Evolutionary conservation across 352 stramenopile species (phyloP).

Genomic region (Globisporangium canariense): DNA sequence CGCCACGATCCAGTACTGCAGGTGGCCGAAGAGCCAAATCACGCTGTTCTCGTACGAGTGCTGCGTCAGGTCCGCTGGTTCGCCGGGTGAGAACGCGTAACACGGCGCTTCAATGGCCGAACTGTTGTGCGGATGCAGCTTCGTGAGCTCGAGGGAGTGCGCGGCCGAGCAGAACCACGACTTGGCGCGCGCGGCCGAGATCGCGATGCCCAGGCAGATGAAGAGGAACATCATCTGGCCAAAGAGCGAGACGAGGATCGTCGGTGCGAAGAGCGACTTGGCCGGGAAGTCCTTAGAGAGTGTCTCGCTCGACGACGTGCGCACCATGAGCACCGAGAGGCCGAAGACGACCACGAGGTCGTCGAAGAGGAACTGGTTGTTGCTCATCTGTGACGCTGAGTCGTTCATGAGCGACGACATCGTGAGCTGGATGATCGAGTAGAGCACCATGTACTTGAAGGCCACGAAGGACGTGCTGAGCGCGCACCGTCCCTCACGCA

Average conservation of each 20-base stretch:
- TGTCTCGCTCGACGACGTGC: constrained; percentile 34
- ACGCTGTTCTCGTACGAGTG: constrained; percentile 80
- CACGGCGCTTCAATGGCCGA: constrained; percentile 51
- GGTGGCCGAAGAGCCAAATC: constrained; percentile 72
- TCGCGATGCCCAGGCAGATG: constrained; percentile 50
- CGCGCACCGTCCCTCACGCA: constrained; percentile 87
- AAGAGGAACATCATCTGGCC: constrained; percentile 57
- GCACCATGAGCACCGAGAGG: constrained; percentile 73
- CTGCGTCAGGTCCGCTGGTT: constrained; percentile 49
- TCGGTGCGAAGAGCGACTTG: constrained; percentile 60
- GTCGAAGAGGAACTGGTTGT: constrained; percentile 79
- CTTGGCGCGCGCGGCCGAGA: constrained; percentile 45
- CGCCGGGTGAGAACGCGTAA: constrained; percentile 55
- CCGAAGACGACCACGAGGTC: constrained; percentile 69
- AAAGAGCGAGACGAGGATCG: constrained; percentile 52
- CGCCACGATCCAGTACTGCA: constrained; percentile 75
- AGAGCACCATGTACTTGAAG: constrained; percentile 93
- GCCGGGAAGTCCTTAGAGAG: constrained; percentile 45
- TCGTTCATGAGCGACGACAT: constrained; percentile 66
- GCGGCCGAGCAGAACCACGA: constrained; percentile 64
- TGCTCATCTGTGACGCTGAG: constrained; percentile 63
- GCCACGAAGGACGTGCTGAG: constrained; percentile 85
- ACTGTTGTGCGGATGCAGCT: constrained; percentile 22
- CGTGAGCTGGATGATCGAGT: constrained; percentile 86
- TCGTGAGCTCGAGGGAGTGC: constrained; percentile 41